Base-by-base conservation (phyloP, 257 asterid genomes). In the Striga asiatica region DNA sequence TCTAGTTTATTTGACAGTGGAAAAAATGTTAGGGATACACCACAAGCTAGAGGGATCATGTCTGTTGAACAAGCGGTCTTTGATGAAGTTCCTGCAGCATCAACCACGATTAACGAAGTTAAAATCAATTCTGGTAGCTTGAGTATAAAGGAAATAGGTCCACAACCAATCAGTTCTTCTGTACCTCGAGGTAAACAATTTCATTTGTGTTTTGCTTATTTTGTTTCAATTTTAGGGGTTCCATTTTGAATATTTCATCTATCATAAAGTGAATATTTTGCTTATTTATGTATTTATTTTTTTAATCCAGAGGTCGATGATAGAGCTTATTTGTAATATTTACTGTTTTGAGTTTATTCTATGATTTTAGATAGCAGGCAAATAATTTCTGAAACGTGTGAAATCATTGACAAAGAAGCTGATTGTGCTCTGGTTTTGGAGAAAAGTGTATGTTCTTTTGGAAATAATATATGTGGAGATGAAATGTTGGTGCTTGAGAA, bases 1-100 rank as follows among this genome's bases (percentile, higher is more conserved):
- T 55, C 43, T 67, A 9, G 34, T 54, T 54, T 64, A 49, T 63
- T 54, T 63, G 71, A 63, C 41, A 38, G 54, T 48, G 71, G 59
- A 60, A 56, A 16, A 27, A 43, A 66, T 24, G 8, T 25, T 24
- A 1, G 58, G 19, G 51, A 5, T 29, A 39, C 37, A 34, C 4
- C 66, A 31, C 64, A 49, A 27, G 53, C 31, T 29, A 16, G 55
- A 6, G 60, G 37, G 37, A 6, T 22, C 1, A 25, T 32, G 23
- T 51, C 29, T 1, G 32, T 32, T 10, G 38, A 24, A 27, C 35
- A 27, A 20, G 55, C 23, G 11, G 29, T 2, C 28, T 25, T 38
- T 47, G 42, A 19, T 29, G 68, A 48, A 43, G 17, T 41, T 29
- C 37, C 60, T 42, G 54, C 32, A 39, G 50, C 8, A 37, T 39